Evolutionary conservation across 352 stramenopile genomes (phyloP), one percentile per base, ranked within the genome.

Genomic region (Globisporangium echinulatum): DNA sequence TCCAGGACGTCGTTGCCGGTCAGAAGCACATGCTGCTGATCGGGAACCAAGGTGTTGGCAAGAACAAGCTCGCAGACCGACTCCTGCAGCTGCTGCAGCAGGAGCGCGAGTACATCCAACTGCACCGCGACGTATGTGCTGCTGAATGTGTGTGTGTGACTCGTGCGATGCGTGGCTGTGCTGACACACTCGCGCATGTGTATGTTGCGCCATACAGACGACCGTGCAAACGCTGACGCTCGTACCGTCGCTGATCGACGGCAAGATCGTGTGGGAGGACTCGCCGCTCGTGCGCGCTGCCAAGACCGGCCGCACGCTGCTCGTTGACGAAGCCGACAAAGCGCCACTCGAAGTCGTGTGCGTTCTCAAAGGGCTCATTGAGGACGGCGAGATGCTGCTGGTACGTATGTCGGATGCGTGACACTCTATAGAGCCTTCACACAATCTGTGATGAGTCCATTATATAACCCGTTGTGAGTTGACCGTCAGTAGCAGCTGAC

Each of bases 321-420:
- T 99, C 0, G 75, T 99, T 0, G 96, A 99, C 63, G 96, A 99
- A 72, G 94, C 94, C 37, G 96, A 99, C 71, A 99, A 99, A 71
- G 96, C 96, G 13, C 94, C 94, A 13, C 75, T 96, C 0, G 94
- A 98, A 63, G 96, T 99, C 1, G 87, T 98, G 15, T 94, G 90
- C 25, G 72, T 98, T n/a, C 72, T 99, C 4, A 98, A 98, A 70
- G 87, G 88, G 0, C 69, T 99, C 9, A 90, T 98, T 46, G 94
- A 98, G 84, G 96, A 99, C 71, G 92, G 96, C 53, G 92, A 98
- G 54, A 94, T 99, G 72, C 70, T 96, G 7, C 68, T 99, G 56
- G 77, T 90, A 73, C 59, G 54, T 3, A 33, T 33, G 25, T 33
- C 25, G 25, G 25, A 33, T 3, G 25, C 25, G 25, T 33, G 25